phyloP scores from a whole-genome alignment of 75 land plant genomes.

The Selaginella moellendorffii region DNA sequence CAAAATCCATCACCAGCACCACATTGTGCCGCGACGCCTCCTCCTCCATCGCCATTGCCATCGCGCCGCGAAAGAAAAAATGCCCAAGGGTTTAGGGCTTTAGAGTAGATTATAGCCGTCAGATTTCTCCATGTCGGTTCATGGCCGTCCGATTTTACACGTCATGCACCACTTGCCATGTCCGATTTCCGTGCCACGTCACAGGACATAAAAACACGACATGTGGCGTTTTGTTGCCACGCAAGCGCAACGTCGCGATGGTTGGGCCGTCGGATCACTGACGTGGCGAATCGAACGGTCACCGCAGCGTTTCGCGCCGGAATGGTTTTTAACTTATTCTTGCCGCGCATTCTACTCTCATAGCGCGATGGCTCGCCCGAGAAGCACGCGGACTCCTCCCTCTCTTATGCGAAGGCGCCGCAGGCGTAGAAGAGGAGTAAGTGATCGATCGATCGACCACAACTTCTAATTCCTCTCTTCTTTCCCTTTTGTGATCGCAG shows the following conservation, averaged over 20 bases:
- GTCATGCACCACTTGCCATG: too few species aligned
- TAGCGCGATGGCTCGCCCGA: neutral
- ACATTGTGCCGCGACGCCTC: slow-evolving; percentile 17
- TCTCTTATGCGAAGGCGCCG: neutral
- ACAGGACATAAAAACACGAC: too few species aligned
- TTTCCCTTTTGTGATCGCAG: neutral
- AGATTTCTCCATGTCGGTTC: too few species aligned
- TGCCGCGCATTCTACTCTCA: too few species aligned
- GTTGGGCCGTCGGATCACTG: neutral
- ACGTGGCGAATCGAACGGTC: neutral
- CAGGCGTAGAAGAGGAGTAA: neutral
- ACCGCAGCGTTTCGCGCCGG: neutral
- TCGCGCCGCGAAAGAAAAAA: too few species aligned
- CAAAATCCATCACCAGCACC: slow-evolving; percentile 75
- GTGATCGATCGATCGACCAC: too few species aligned
- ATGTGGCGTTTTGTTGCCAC: too few species aligned
- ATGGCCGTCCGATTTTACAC: too few species aligned
- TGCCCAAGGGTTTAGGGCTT: too few species aligned
- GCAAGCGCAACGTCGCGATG: neutral
- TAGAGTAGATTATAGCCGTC: too few species aligned
- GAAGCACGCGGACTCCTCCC: neutral
- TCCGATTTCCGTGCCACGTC: too few species aligned
- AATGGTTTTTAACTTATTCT: neutral
- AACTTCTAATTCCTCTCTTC: neutral
- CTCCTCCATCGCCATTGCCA: neutral